Conservation (phyloP, 805 yeast species). For the Kazachstania africana region DNA sequence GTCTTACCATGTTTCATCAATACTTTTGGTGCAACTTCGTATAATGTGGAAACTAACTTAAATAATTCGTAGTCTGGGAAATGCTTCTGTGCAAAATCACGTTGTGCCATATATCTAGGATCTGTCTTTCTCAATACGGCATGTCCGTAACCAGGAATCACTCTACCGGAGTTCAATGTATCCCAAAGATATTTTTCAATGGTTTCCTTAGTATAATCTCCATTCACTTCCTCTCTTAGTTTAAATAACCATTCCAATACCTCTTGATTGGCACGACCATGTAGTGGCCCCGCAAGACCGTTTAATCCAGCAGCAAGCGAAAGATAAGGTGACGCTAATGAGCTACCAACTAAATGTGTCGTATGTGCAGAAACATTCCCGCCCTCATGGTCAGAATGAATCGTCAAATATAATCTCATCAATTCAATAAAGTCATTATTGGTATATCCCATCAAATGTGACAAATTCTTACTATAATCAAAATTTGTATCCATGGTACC, state of each 20-base stretch:
- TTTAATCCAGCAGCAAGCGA: conserved; percentile 73
- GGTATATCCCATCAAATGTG: conserved; percentile 44
- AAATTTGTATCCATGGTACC: conserved; percentile 37
- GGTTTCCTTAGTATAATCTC: conserved; percentile 55
- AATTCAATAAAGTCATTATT: conserved; percentile 65
- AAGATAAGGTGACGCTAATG: conserved; percentile 66
- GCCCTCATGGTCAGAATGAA: conserved; percentile 85
- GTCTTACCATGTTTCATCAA: conserved; percentile 79
- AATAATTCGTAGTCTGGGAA: conserved; percentile 72
- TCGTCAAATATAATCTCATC: conserved; percentile 69
- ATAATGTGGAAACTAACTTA: conserved; percentile 65
- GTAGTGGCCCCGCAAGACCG: conserved; percentile 82
- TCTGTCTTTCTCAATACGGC: conserved; percentile 82
- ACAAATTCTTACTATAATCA: conserved; percentile 60
- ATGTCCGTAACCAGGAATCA: conserved; percentile 83
- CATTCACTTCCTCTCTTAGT: conserved; percentile 46
- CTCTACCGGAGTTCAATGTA: conserved; percentile 70
- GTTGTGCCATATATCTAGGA: conserved; percentile 79
- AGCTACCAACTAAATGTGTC: conserved; percentile 77
- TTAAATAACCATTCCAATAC: conserved; percentile 71
- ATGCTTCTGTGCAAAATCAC: conserved; percentile 67
- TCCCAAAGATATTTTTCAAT: conserved; percentile 72
- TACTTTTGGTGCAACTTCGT: conserved; percentile 74
- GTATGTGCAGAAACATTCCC: conserved; percentile 84
- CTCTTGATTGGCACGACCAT: conserved; percentile 83